A percentile compares a stretch with the other conserved stretches of the same genome.
Conservation (phyloP, 495 filamentous ascomycete genomes). For the Aspergillus bertholletiae region DNA sequence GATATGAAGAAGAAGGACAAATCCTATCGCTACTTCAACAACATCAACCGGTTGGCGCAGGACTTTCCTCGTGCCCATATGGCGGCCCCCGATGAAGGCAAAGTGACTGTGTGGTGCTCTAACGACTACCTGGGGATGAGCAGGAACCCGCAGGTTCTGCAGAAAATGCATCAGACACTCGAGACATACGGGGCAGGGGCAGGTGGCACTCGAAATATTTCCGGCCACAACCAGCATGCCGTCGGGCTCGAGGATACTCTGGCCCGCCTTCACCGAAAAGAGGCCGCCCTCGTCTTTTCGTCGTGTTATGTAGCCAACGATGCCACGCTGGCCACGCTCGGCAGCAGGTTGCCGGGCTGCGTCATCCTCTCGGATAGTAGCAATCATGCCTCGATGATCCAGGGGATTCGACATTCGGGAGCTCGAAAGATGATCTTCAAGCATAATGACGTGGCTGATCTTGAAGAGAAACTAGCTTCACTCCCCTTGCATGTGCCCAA, state of each 20-base stretch:
- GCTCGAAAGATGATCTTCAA: conserved; percentile 98
- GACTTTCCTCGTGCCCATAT: conserved; percentile 96
- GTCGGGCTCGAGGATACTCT: conserved; percentile 78
- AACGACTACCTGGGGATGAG: conserved; percentile 99
- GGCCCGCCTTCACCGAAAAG: conserved; percentile 85
- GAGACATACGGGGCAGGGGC: conserved; percentile 97
- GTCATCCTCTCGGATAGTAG: conserved; percentile 93
- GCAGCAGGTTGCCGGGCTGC: conserved; percentile 92
- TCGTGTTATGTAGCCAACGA: conserved; percentile 99
- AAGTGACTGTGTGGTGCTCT: conserved; percentile 98
- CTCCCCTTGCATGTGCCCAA: conserved; percentile 82
- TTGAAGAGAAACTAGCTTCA: conserved; percentile 86
- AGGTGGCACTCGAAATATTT: conserved; percentile 95
- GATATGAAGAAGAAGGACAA: conserved; percentile 99
- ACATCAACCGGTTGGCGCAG: conserved; percentile 96
- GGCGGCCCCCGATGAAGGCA: conserved; percentile 72
- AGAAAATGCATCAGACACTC: conserved; percentile 89
- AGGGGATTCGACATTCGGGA: conserved; percentile 95
- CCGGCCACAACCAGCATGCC: conserved; percentile 94
- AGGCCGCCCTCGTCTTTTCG: conserved; percentile 87
- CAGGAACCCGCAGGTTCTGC: conserved; percentile 79
- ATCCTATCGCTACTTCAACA: conserved; percentile 99
- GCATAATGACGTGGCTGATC: conserved; percentile 88
- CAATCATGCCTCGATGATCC: conserved; percentile 99
- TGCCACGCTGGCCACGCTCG: conserved; percentile 92